A percentile compares a stretch with the other conserved stretches of the same genome.
phyloP scores from a whole-genome alignment of 352 stramenopile genomes.

The Pelagophyceae sp. region DNA sequence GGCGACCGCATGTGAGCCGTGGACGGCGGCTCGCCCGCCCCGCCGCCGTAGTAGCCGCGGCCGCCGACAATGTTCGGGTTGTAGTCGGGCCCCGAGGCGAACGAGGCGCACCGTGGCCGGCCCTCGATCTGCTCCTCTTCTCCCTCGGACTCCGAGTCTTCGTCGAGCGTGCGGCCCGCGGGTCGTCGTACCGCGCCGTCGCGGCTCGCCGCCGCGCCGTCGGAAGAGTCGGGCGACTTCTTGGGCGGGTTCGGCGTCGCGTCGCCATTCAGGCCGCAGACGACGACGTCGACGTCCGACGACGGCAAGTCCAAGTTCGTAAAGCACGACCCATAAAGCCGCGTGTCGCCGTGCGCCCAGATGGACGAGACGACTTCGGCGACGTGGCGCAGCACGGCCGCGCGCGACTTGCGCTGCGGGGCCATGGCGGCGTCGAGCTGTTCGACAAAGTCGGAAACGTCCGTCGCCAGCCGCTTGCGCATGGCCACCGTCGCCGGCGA shows the following conservation, averaged over 20 bases:
- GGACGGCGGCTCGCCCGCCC: no score
- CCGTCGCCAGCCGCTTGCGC: neutral
- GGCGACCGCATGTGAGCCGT: neutral
- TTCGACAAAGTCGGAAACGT: slow-evolving; percentile 4
- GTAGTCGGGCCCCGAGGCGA: no score
- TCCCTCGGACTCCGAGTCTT: neutral
- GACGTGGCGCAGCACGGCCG: neutral
- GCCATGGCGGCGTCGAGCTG: neutral
- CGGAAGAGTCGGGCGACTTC: neutral
- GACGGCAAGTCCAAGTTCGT: slow-evolving; percentile 86
- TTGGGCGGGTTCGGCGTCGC: slow-evolving; percentile 14
- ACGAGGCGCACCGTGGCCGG: no score
- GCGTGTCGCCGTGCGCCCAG: slow-evolving; percentile 73
- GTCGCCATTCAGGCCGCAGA: slow-evolving; percentile 58
- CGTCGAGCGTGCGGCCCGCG: neutral
- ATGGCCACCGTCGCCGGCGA: neutral
- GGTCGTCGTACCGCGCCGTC: neutral
- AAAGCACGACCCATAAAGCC: slow-evolving; percentile 88
- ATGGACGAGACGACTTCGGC: slow-evolving; percentile 56
- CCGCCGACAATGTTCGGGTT: no score
- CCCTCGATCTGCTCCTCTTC: neutral
- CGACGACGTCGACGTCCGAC: slow-evolving; percentile 92
- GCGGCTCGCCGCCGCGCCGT: neutral
- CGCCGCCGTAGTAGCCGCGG: neutral
- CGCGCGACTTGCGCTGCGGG: neutral